These are phyloP conservation scores for Fusarium caatingaense DNA, from an alignment of 2,329 filamentous ascomycete species.

Conservation along the genomic window DNA sequence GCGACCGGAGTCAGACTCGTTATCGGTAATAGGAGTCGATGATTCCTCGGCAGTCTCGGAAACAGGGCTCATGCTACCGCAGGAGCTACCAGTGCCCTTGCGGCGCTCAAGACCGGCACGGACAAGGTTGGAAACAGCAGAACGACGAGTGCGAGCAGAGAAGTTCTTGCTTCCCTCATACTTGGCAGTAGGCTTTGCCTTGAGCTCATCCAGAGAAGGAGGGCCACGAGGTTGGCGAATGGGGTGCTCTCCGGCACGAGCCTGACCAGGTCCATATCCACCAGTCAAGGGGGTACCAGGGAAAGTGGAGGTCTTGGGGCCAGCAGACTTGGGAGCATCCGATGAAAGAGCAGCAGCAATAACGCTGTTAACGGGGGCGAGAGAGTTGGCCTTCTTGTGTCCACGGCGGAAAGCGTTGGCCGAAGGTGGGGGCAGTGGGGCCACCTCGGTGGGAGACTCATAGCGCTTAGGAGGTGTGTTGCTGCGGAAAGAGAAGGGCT, in stretches of 20 bases:
- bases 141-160: constrained; percentile 88
- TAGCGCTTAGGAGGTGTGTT: constrained; percentile 74
- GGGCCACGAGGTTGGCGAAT: constrained; percentile 92
- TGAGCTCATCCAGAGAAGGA: constrained; percentile 90
- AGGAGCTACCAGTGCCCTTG: constrained; percentile 76
- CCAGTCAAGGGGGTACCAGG: constrained; percentile 84
- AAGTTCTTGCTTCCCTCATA: constrained; percentile 99
- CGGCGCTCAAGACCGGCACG: constrained; percentile 90
- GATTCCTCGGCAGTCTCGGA: constrained; percentile 80
- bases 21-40: constrained; percentile 77
- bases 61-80: constrained; percentile 86
- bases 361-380: constrained; percentile 68
- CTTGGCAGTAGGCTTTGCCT: constrained; percentile 88
- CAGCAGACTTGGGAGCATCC: constrained; percentile 66
- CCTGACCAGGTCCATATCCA: constrained; percentile 92
- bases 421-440: constrained; percentile 85
- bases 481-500: constrained; percentile 66
- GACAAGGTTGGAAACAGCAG: constrained; percentile 90
- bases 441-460: constrained; percentile 74
- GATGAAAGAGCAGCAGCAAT: constrained; percentile 59
- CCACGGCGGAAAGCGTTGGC: constrained; percentile 92
- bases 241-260: constrained; percentile 92
- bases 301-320: constrained; percentile 82
- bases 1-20: constrained; percentile 77
- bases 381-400: constrained; percentile 89